A percentile compares a stretch with the other conserved stretches of the same genome.
phyloP scores from a whole-genome alignment of 2,329 filamentous ascomycete genomes.

The Blastomyces parvus region DNA sequence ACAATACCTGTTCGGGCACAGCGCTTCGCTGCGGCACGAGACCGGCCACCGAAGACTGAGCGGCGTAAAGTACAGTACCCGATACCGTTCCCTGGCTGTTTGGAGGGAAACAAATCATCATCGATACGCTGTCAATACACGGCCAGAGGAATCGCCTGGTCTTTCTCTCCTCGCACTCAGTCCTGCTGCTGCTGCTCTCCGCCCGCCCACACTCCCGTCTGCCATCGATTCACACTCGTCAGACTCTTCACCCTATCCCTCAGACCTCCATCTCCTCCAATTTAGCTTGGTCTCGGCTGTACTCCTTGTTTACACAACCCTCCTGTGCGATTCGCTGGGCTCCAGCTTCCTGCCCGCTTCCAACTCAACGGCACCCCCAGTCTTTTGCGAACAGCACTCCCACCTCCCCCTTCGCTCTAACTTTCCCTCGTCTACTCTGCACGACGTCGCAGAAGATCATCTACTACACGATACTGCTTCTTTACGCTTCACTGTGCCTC shows the following conservation, averaged over 20 bases:
- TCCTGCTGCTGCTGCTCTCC: neutral
- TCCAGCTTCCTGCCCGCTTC: constrained; percentile 2
- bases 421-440: neutral
- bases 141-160: neutral
- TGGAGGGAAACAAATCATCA: constrained; percentile 6
- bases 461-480: neutral
- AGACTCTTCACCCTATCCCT: neutral
- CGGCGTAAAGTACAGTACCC: neutral
- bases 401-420: neutral
- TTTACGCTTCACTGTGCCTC: neutral
- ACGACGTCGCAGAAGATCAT: constrained; percentile 1
- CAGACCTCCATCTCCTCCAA: neutral
- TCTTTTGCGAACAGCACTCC: constrained; percentile 8
- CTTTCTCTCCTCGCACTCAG: neutral
- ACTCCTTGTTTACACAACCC: neutral
- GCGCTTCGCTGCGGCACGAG: neutral
- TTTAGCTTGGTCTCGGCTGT: neutral
- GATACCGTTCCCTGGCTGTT: neutral
- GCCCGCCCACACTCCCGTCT: neutral
- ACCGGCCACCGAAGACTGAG: neutral
- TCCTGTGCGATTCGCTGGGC: neutral
- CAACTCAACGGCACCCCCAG: neutral
- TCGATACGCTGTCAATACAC: constrained; percentile 6
- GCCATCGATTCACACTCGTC: neutral
- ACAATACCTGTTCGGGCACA: neutral